Evolutionary conservation across 1,284 basidiomycete genomes (phyloP), one percentile per base, ranked within the genome.

Genomic region (Ceratobasidium sp.): DNA sequence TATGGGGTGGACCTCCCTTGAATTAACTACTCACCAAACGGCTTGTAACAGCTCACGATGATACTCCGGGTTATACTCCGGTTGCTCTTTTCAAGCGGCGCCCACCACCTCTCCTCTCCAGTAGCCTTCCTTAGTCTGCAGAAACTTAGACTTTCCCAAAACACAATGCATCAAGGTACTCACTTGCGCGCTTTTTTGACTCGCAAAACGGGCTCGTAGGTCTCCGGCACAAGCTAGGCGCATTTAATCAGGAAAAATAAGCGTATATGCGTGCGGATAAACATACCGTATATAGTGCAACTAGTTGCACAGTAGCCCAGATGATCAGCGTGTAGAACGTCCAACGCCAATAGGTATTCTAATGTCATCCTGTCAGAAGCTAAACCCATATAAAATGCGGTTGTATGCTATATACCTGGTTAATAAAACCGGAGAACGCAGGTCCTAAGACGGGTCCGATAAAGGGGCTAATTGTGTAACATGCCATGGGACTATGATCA

Each of bases 171-270:
- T 17, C 19, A 19, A 79, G 80, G 25, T 75, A 83, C 78, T 66
- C 56, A 83, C 81, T 83, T 79, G 77, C 81, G 79, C 56, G 81
- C 93, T 87, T 85, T 93, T 87, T 79, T 80, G 81, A 84, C 89
- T 19, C 91, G 82, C 1, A 96, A 83, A 5, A 90, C 86, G 0
- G 93, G 92, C 1, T 83, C 83, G 81, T 90, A 95, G 0, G 94
- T 95, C 83, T 96, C 95, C 0, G 93, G 92, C 0, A 94, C 89
- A 69, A 94, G 62, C 79, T 80, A 54, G 15, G 29, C 29, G 17
- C 59, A 46, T 13, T 22, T 43, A 5, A 29, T 52, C n/a, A 59
- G 40, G 59, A n/a, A 40, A 22, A 44, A 2, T 3, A 2, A 37
- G 34, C 37, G 5, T 17, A 19, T 57, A 67, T 70, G 19, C 43